These are phyloP conservation scores for Nothomitra cinnamomea DNA, from an alignment of 2,329 filamentous ascomycete genomes.

Conservation along the genomic window DNA sequence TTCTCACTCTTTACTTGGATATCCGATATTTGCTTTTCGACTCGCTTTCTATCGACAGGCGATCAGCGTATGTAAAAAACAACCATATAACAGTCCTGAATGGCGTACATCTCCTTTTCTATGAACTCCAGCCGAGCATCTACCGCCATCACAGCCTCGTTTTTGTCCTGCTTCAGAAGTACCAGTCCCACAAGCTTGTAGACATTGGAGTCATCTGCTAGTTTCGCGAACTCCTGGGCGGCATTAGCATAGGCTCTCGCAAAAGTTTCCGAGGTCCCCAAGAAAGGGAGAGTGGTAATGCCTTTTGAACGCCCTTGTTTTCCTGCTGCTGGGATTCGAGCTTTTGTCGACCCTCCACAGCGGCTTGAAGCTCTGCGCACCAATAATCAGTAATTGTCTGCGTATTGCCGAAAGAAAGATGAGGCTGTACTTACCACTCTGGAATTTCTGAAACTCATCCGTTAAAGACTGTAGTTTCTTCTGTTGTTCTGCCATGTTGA, in stretches of 20 bases:
- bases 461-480: constrained; percentile 66
- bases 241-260: background rate
- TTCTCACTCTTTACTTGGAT: constrained; percentile 47
- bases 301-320: constrained; percentile 73
- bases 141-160: constrained; percentile 79
- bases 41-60: constrained; percentile 34
- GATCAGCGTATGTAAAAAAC: constrained; percentile 6
- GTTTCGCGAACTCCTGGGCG: constrained; percentile 57
- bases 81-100: background rate
- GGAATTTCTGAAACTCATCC: constrained; percentile 74
- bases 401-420: background rate
- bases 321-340: constrained; percentile 90
- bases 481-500: constrained; percentile 52
- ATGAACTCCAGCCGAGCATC: constrained; percentile 87
- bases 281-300: constrained; percentile 18
- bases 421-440: constrained; percentile 45
- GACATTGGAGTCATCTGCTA: constrained; percentile 72
- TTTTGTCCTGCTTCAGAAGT: constrained; percentile 82
- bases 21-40: constrained; percentile 47
- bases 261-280: background rate
- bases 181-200: constrained; percentile 94
- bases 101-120: constrained; percentile 71
- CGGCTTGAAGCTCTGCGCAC: constrained; percentile 54
- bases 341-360: constrained; percentile 68
- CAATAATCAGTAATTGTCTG: background rate